These are phyloP conservation scores for Pythium volutum DNA, from an alignment of 352 stramenopile species.

Conservation along the genomic window DNA sequence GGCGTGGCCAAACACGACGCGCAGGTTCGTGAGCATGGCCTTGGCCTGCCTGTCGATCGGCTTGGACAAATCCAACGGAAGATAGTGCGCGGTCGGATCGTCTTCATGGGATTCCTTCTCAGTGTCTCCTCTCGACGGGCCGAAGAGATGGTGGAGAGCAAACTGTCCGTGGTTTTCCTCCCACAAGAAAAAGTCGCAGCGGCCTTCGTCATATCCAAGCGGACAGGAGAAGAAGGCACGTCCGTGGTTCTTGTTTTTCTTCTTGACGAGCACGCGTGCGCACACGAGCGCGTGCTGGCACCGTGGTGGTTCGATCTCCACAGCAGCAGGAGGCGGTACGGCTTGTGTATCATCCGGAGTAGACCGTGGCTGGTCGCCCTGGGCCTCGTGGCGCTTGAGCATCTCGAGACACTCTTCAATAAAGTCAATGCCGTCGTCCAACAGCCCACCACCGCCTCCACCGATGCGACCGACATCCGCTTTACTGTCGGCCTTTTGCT, in stretches of 20 bases:
- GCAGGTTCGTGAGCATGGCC: conserved; percentile 67
- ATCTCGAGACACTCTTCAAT: conserved; percentile 75
- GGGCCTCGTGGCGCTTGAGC: conserved; percentile 19
- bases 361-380: neutral
- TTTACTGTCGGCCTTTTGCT: conserved; percentile 21
- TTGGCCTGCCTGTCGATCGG: conserved; percentile 40
- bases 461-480: conserved; percentile 10
- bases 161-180: conserved; percentile 74
- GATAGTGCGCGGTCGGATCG: conserved; percentile 27
- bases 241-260: conserved; percentile 83
- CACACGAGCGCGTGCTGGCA: conserved; percentile 67
- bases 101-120: conserved; percentile 9
- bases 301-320: conserved; percentile 29
- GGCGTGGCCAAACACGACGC: conserved; percentile 82
- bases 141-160: conserved; percentile 52
- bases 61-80: conserved; percentile 50
- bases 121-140: neutral
- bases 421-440: conserved; percentile 73
- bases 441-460: conserved; percentile 9
- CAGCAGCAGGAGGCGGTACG: neutral
- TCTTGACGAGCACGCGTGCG: conserved; percentile 70
- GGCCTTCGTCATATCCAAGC: conserved; percentile 68
- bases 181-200: conserved; percentile 85
- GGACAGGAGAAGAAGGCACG: conserved; percentile 72
- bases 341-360: neutral